Evolutionary conservation across 2,329 filamentous ascomycete species (phyloP).

Genomic region (Corniculantispora saksenae): DNA sequence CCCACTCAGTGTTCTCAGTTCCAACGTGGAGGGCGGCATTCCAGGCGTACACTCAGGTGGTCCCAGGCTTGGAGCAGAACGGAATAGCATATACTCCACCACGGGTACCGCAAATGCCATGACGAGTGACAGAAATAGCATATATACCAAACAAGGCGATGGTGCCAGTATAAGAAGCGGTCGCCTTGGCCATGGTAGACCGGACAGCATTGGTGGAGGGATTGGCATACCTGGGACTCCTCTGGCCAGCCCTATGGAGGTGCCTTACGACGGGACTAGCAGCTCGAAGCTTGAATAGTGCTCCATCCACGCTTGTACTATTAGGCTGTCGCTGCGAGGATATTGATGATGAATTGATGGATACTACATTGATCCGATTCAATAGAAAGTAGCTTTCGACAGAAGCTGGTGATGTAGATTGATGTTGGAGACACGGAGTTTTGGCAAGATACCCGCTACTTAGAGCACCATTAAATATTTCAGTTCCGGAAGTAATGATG

Average conservation of each 20-base stretch:
- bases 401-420: not conserved
- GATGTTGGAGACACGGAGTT: not conserved
- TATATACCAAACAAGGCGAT: constrained; percentile 72
- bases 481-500: not conserved
- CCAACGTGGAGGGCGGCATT: constrained; percentile 60
- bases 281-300: not conserved
- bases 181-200: constrained; percentile 71
- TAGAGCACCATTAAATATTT: not conserved
- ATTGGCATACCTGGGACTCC: constrained; percentile 65
- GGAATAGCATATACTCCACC: constrained; percentile 80
- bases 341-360: not conserved
- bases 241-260: constrained; percentile 58
- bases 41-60: constrained; percentile 56
- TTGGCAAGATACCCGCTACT: constrained; percentile 15
- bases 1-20: constrained; percentile 75
- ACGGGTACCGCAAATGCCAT: constrained; percentile 67
- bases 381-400: not conserved
- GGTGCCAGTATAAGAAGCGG: constrained; percentile 79
- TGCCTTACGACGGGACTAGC: constrained; percentile 36
- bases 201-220: constrained; percentile 80
- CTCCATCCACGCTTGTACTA: not conserved
- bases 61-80: constrained; percentile 53
- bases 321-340: too few relatives aligned
- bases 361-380: not conserved
- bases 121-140: constrained; percentile 76